Evolutionary conservation across 2,329 filamentous ascomycete genomes (phyloP), one percentile per base, ranked within the genome.

Genomic region (Trichoderma sp.): DNA sequence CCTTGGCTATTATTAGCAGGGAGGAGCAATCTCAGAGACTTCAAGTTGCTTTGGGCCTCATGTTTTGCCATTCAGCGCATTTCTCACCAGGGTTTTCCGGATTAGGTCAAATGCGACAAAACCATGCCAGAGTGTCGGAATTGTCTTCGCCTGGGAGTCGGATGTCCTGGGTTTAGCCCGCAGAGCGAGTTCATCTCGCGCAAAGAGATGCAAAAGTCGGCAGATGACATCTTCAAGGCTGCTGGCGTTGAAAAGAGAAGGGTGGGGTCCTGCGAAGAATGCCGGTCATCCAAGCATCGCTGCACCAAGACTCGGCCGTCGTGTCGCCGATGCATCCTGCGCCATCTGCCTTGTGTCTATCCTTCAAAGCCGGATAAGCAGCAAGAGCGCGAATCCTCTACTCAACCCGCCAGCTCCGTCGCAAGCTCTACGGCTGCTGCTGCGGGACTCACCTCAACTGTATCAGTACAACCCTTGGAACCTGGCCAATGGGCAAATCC

Each of bases 251-350:
- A 81, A 68, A 82, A 79, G 75, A 78, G 81, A 12, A 76, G 78
- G 18, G 77, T 81, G 24, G 79, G 80, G 12, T 81, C 81, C 4
- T 82, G 81, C 68, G 72, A 79, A 24, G 80, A 80, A 63, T 82
- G 81, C 29, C 79, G 80, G 31, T 59, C 72, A 6, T 78, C 79
- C 11, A 82, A 82, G 76, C 77, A 79, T 62, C 77, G 79, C 21
- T 82, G 81, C 75, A 76, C 79, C 18, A 78, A 78, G 60, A 80
- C 79, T 7, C 77, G 77, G n/a, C 81, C 81, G 6, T 75, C 75
- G 31, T 82, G 81, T 73, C 78, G 77, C 21, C 77, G 81, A n/a
- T 82, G 81, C 66, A 75, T 77, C n/a, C 38, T 78, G n/a, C 75
- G 77, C 33, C 75, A 75, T 21, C 71, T 78, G 56, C 64, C 76